Evolutionary conservation across 2,329 filamentous ascomycete species (phyloP), one percentile per base, ranked within the genome.

Genomic region (Juglanconis juglandina): DNA sequence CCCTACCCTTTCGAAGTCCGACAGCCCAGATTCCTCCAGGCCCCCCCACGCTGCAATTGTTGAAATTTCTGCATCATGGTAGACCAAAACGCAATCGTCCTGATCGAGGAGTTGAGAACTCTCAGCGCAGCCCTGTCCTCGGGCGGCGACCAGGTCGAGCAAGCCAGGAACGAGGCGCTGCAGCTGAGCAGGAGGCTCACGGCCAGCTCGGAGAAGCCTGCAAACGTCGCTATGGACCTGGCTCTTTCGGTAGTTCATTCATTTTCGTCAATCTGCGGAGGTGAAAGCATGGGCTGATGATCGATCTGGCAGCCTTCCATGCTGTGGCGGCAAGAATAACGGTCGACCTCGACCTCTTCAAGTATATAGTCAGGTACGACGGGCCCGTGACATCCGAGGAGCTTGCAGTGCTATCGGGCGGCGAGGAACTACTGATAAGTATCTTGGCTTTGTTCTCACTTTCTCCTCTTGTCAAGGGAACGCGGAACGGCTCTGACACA

Each of bases 391-490:
- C 58, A 8, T 69, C 66, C 0, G 3, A 58, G 33, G 57, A 67
- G 30, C 66, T 71, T 2, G 67, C 67, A 1, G 49, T 55, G 0
- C 47, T 64, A 4, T 65, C 68, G 1, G 60, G 66, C 1, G 67
- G 65, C 4, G 68, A 71, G 57, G 68, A 69, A 55, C 48, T 69
- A 5, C 39, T 71, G 17, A 70, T 71, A 47, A 52, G 68, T 70
- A 63, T 1, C 10, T 17, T 17, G 17, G 17, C 17, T 17, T 17
- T 17, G 17, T 17, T 17, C 17, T 17, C 17, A 17, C 17, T 17
- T 17, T 17, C 17, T 14, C 34, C 10, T n/a, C 34, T 30, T 39
- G 1, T 10, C 17, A 14, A 4, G 39, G 30, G 34, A 49, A 3
- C 8, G 7, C 33, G 14, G 7, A 51, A 1, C 6, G 35, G 14